Percentiles rank a stretch among this genome's conserved stretches.
phyloP scores from a whole-genome alignment of 495 filamentous ascomycete genomes.

The Aspergillus sparsus region DNA sequence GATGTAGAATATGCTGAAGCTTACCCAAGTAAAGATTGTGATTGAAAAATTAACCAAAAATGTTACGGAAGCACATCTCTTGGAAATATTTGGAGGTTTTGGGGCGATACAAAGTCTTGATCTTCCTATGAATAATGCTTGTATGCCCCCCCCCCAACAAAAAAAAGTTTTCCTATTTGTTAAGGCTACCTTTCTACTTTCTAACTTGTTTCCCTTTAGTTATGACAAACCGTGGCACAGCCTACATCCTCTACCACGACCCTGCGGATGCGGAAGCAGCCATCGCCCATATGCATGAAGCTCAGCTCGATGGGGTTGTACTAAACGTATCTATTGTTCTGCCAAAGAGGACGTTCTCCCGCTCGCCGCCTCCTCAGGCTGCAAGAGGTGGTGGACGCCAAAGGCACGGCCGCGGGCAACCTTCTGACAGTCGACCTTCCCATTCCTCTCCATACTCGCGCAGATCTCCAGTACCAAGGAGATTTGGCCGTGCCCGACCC shows the following conservation, averaged over 20 bases:
- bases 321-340: slow-evolving; percentile 94
- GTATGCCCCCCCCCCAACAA: slow-evolving; percentile 50
- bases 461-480: slow-evolving; percentile 38
- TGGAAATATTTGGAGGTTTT: slow-evolving; percentile 89
- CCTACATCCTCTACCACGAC: slow-evolving; percentile 83
- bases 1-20: slow-evolving; percentile 2
- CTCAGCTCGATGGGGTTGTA: slow-evolving; percentile 83
- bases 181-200: neutral
- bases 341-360: slow-evolving; percentile 67
- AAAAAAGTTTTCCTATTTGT: neutral
- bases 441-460: slow-evolving; percentile 30
- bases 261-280: slow-evolving; percentile 81
- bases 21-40: slow-evolving; percentile 65
- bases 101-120: slow-evolving; percentile 84
- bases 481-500: slow-evolving; percentile 40
- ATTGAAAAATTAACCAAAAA: slow-evolving; percentile 97
- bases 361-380: slow-evolving; percentile 43
- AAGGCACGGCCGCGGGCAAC: slow-evolving; percentile 37
- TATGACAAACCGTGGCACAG: slow-evolving; percentile 88
- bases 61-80: slow-evolving; percentile 81
- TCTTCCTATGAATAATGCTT: slow-evolving; percentile 82
- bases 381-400: slow-evolving; percentile 35
- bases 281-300: slow-evolving; percentile 97
- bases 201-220: slow-evolving; percentile 50
- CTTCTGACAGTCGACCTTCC: slow-evolving; percentile 30